Base-by-base conservation (phyloP, 805 yeast genomes). In the Candida orba region DNA sequence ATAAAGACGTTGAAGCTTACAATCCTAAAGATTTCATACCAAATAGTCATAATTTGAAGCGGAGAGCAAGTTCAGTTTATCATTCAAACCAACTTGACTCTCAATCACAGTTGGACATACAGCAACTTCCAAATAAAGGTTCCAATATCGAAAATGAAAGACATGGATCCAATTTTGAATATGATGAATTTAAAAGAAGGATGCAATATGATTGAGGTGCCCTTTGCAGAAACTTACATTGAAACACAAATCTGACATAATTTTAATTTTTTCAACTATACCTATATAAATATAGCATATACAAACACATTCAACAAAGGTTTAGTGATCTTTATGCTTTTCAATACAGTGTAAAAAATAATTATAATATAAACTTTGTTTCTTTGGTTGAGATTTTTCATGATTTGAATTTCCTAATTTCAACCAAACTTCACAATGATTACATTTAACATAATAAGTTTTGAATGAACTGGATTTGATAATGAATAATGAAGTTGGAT, bases 121-220 rank as follows among this genome's bases (percentile, higher is more conserved):
- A 27, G 8, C 13, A 27, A 10, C 4, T 5, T 20, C 5, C 22
- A 20, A 31, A 27, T 4, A 12, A 13, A n/a, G 15, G 13, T 31
- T 6, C 22, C 17, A 14, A 17, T 17, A 18, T 5, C 9, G 35
- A 15, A n/a, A 31, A 8, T 10, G 6, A 17, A 8, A 9, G 14
- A 17, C 35, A 4, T 30, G 34, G 34, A n/a, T 12, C 43, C 30
- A 42, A 40, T 12, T 55, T 53, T 36, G 56, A 55, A 24, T 54
- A 52, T 27, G 54, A 47, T 15, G 56, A 54, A 27, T 56, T 51
- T 41, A 56, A 54, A 37, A 51, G 58, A 47, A 51, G 57, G 34
- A 56, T 51, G 57, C 48, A 45, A 14, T 36, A 43, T 24, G 49
- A 48, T 15, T 44, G 36, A 29, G 41, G 9, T 37, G 34, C n/a